Percentiles rank a stretch among this genome's conserved stretches.
Conservation (phyloP, 768 basidiomycete genomes). For the Xerocomellus intermedius region DNA sequence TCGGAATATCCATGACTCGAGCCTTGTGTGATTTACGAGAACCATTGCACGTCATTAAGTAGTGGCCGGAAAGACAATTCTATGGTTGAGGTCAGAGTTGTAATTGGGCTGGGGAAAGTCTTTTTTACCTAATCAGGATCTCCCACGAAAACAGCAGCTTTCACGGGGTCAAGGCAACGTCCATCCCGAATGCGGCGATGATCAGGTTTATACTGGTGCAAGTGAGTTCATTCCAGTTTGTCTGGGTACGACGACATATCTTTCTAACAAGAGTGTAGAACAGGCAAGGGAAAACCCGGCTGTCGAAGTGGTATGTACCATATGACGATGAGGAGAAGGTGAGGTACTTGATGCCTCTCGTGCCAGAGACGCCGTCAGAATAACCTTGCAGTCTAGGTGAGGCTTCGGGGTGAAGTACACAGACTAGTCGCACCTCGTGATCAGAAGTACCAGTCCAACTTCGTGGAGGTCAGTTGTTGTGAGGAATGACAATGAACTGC, state of each 20-base stretch:
- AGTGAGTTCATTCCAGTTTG: constrained; percentile 42
- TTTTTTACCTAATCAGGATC: constrained; percentile 15
- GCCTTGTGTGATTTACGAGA: too few species aligned
- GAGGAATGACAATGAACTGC: not conserved
- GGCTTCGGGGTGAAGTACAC: constrained; percentile 95
- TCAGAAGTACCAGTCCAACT: constrained; percentile 99
- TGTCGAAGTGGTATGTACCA: constrained; percentile 99
- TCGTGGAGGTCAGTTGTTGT: constrained; percentile 80
- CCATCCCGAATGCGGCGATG: constrained; percentile 48
- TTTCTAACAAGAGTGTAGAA: constrained; percentile 52
- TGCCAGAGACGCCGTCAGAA: not conserved
- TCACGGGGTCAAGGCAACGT: not conserved
- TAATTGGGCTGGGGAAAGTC: not conserved
- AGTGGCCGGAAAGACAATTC: not conserved
- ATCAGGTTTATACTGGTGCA: constrained; percentile 98
- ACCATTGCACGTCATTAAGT: too few species aligned
- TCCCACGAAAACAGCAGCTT: not conserved
- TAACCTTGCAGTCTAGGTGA: constrained; percentile 52
- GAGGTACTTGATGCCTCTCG: constrained; percentile 7
- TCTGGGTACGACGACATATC: not conserved
- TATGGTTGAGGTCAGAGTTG: not conserved
- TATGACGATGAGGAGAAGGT: constrained; percentile 99
- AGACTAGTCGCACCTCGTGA: constrained; percentile 93
- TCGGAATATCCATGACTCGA: too few species aligned
- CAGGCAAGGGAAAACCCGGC: constrained; percentile 94